phyloP scores from a whole-genome alignment of 2,329 filamentous ascomycete species.

The Xylaria digitata region DNA sequence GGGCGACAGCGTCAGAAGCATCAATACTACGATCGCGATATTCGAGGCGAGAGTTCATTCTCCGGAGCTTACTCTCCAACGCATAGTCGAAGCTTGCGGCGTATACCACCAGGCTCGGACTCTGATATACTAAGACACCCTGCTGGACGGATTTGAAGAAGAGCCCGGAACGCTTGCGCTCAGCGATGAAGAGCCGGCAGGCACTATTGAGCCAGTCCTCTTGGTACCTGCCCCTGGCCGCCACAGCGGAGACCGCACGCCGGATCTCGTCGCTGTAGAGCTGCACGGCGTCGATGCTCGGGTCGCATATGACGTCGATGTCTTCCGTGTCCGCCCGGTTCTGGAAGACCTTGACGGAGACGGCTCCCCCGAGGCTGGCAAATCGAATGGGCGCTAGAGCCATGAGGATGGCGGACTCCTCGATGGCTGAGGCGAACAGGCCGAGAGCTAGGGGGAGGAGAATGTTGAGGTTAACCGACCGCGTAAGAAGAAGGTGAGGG shows the following conservation, averaged over 20 bases:
- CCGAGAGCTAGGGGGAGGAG: neutral
- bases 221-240: neutral
- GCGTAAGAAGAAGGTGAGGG: neutral
- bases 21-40: neutral
- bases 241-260: neutral
- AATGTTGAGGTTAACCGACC: neutral
- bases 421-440: neutral
- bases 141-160: constrained; percentile 1
- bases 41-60: neutral
- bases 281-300: neutral
- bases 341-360: constrained; percentile 4
- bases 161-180: neutral
- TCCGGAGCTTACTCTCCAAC: neutral
- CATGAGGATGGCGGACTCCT: neutral
- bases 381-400: neutral
- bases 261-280: neutral
- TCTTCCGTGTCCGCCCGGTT: neutral
- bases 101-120: neutral
- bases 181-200: constrained; percentile 7
- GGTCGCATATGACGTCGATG: neutral
- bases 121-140: neutral
- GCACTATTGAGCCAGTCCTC: constrained; percentile 1
- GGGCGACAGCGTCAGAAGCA: neutral
- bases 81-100: constrained; percentile 2
- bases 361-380: neutral